Conservation (phyloP, 2,329 filamentous ascomycete genomes). For the Colletotrichum sp. region DNA sequence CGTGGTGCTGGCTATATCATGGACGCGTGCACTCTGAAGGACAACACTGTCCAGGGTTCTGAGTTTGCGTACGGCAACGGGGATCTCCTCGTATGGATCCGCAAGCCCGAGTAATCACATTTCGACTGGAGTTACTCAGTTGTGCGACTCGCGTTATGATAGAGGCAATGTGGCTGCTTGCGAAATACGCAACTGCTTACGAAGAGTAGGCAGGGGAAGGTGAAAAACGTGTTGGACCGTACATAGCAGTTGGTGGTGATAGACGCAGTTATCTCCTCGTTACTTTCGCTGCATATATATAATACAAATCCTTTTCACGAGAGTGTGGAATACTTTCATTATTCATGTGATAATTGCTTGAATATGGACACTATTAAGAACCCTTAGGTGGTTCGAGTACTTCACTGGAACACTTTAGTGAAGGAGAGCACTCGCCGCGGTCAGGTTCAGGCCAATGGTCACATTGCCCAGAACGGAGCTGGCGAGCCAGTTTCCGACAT, state of each 20-base stretch:
- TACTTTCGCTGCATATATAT: not conserved
- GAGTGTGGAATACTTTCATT: not conserved
- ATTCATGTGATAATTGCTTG: not conserved
- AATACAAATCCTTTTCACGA: not conserved
- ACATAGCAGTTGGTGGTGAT: not conserved
- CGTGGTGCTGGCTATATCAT: slow-evolving; percentile 15
- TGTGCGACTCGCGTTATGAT: not conserved
- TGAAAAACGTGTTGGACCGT: not conserved
- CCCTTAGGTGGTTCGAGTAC: not conserved
- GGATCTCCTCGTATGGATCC: not conserved
- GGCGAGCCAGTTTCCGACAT: slow-evolving; percentile 1
- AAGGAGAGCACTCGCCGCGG: not conserved
- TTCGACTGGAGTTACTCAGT: rapidly evolving
- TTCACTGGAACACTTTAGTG: not conserved
- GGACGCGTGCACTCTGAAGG: slow-evolving; percentile 14
- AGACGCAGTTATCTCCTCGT: not conserved
- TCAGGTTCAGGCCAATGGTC: not conserved
- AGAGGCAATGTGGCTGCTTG: not conserved
- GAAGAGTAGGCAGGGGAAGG: not conserved
- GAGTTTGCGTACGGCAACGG: slow-evolving; percentile 11
- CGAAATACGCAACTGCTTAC: not conserved
- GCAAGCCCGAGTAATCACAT: not conserved
- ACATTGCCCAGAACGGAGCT: not conserved
- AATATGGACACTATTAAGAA: not conserved
- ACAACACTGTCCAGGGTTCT: slow-evolving; percentile 13